Conservation (phyloP, 2,329 filamentous ascomycete genomes). For the Neofusicoccum sp. region DNA sequence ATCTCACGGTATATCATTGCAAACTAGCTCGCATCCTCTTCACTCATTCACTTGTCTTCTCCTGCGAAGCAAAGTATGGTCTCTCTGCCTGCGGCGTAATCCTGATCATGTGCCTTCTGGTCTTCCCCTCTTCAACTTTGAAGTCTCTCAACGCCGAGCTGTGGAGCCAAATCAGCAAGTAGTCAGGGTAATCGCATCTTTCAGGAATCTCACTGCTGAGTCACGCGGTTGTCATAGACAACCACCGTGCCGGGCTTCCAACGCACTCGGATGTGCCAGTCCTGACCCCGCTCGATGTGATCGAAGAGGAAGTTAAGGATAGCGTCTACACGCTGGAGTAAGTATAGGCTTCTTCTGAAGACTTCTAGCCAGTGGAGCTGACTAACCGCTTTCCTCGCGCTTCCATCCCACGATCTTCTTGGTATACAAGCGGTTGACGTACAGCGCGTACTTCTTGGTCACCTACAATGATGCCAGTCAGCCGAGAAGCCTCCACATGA, state of each 20-base stretch:
- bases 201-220: not conserved
- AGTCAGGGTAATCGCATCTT: not conserved
- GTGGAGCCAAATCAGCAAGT: not conserved
- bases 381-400: constrained; percentile 23
- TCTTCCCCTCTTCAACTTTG: constrained; percentile 1
- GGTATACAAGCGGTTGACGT: constrained; percentile 24
- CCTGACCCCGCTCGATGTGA: constrained; percentile 18
- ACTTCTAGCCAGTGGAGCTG: not conserved
- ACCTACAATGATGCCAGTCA: constrained; percentile 6
- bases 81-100: constrained; percentile 11
- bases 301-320: constrained; percentile 23
- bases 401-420: constrained; percentile 24
- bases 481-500: too few relatives aligned
- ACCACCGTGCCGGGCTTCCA: constrained; percentile 22
- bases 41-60: not conserved
- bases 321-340: not conserved
- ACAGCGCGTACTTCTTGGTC: constrained; percentile 24
- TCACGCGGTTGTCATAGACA: constrained; percentile 20
- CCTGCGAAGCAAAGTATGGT: not conserved
- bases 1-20: too few relatives aligned
- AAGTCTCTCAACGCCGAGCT: constrained; percentile 14
- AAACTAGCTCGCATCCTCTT: too few relatives aligned
- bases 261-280: constrained; percentile 15
- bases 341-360: not conserved
- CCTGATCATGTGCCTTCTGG: constrained; percentile 11